Conservation (phyloP, 2,329 filamentous ascomycete species). For the Ascochyta fabae region DNA sequence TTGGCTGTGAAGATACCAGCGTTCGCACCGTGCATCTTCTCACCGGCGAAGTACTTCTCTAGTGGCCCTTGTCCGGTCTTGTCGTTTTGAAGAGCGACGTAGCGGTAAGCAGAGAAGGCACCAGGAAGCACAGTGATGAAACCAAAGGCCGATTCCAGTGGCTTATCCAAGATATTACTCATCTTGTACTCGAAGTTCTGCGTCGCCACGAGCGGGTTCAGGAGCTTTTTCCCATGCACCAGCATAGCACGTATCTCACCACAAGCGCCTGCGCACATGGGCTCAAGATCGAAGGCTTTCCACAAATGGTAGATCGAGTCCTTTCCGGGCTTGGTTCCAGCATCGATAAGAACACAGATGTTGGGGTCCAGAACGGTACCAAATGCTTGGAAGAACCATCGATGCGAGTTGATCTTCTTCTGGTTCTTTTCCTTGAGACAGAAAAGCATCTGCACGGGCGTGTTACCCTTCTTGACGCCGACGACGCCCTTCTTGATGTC, state of each 20-base stretch:
- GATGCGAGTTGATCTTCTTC: conserved; percentile 99
- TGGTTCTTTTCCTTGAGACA: conserved; percentile 99
- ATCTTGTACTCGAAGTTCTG: conserved; percentile 99
- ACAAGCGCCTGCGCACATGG: conserved; percentile 96
- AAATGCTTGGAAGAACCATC: conserved; percentile 99
- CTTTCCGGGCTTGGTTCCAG: conserved; percentile 90
- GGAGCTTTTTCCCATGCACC: conserved; percentile 81
- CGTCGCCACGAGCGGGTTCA: conserved; percentile 92
- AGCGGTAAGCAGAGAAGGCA: conserved; percentile 98
- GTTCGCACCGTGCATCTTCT: conserved; percentile 91
- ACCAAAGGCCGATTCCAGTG: conserved; percentile 93
- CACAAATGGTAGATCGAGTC: conserved; percentile 97
- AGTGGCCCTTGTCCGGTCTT: conserved; percentile 91
- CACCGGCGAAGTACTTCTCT: conserved; percentile 96
- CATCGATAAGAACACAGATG: conserved; percentile 94
- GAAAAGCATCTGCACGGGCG: conserved; percentile 95
- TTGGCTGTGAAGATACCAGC: conserved; percentile 98
- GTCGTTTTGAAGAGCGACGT: conserved; percentile 93
- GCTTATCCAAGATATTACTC: conserved; percentile 98
- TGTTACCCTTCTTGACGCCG: conserved; percentile 78
- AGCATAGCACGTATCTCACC: conserved; percentile 99
- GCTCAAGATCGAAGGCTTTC: conserved; percentile 97
- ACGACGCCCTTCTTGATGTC: conserved; percentile 91
- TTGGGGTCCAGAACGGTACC: conserved; percentile 91
- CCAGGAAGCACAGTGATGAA: conserved; percentile 97